These are phyloP conservation scores for Beauveria bassiana DNA, from an alignment of 2,329 filamentous ascomycete genomes.

Conservation along the genomic window DNA sequence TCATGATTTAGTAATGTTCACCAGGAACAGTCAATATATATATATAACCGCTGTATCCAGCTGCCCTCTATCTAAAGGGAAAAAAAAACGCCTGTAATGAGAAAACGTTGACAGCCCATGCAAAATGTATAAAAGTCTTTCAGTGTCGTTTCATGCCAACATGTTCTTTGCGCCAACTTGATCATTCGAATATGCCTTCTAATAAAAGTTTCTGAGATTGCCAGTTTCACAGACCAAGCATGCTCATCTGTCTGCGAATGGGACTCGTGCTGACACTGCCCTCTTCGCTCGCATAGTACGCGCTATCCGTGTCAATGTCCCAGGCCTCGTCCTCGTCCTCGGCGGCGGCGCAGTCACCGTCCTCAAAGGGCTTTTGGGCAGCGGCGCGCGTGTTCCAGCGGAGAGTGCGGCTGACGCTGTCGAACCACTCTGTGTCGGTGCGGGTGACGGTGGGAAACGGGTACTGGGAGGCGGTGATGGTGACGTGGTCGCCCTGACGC, in stretches of 20 bases:
- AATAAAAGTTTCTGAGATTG: neutral
- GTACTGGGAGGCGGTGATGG: conserved; percentile 91
- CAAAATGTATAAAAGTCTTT: neutral
- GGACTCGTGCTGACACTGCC: conserved; percentile 61
- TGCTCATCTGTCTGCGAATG: conserved; percentile 64
- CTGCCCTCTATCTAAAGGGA: neutral
- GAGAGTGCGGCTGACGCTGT: conserved; percentile 84
- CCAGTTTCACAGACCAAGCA: conserved; percentile 42
- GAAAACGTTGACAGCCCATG: neutral
- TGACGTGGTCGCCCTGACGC: conserved; percentile 88
- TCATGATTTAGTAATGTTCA: neutral
- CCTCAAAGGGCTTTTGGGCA: conserved; percentile 81
- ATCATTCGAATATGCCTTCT: neutral
- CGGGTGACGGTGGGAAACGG: conserved; percentile 95
- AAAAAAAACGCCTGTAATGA: neutral
- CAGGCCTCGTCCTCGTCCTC: conserved; percentile 56
- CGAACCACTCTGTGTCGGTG: conserved; percentile 89
- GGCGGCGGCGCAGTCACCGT: conserved; percentile 39
- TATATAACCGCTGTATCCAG: neutral
- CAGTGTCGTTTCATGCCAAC: neutral
- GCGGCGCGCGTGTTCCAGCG: conserved; percentile 93
- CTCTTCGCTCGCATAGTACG: conserved; percentile 64
- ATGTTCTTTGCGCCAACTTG: neutral
- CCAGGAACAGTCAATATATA: neutral
- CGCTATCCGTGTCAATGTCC: conserved; percentile 90